Conservation (phyloP, 306 rosid genomes). For the Alnus glutinosa region DNA sequence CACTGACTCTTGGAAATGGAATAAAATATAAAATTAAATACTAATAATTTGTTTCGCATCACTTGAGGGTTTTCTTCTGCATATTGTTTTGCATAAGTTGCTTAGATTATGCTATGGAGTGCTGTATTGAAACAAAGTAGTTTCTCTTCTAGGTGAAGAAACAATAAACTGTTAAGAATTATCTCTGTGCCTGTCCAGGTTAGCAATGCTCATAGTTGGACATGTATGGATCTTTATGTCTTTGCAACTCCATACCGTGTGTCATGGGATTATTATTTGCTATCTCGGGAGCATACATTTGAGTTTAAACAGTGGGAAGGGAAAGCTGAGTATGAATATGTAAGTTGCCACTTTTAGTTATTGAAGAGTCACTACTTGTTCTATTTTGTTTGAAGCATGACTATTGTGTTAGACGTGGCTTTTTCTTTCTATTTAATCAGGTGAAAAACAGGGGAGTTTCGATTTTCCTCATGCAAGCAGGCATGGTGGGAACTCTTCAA, state of each 20-base stretch:
- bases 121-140: background rate
- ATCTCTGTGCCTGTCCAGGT: constrained; percentile 51
- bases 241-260: constrained; percentile 96
- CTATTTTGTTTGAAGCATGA: constrained; percentile 9
- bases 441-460: constrained; percentile 81
- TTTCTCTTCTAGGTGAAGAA: background rate
- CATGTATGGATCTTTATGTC: constrained; percentile 85
- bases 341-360: constrained; percentile 48
- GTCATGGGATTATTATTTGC: constrained; percentile 93
- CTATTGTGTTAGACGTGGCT: constrained; percentile 20
- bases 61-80: background rate
- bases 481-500: constrained; percentile 83
- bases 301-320: constrained; percentile 81
- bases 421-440: constrained; percentile 46
- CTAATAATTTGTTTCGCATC: too few species aligned
- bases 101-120: background rate
- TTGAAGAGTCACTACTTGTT: constrained; percentile 2
- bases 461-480: constrained; percentile 90
- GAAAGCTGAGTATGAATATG: constrained; percentile 83
- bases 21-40: too few species aligned
- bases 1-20: too few species aligned
- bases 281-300: constrained; percentile 89
- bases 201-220: constrained; percentile 87
- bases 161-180: background rate
- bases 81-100: background rate